A percentile compares a stretch with the other conserved stretches of the same genome.
phyloP scores from a whole-genome alignment of 2,329 filamentous ascomycete species.

The Penicillium corylophilum region DNA sequence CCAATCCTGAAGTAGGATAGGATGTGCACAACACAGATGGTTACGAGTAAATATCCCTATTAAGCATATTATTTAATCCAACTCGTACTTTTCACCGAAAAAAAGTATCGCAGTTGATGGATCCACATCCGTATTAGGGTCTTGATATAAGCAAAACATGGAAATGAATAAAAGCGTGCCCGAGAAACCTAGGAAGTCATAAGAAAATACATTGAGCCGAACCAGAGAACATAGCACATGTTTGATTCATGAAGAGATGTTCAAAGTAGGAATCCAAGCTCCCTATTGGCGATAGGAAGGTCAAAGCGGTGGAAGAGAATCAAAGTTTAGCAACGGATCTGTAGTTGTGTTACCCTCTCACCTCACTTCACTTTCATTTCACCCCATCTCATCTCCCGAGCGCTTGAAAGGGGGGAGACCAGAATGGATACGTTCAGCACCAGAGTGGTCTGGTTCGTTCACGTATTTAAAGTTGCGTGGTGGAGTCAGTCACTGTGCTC shows the following conservation, averaged over 20 bases:
- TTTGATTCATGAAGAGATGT: background rate
- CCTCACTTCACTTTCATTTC: background rate
- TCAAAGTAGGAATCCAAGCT: background rate
- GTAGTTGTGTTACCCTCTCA: background rate
- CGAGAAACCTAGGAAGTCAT: background rate
- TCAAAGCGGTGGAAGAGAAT: background rate
- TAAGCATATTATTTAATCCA: no score
- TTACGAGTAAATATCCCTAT: no score
- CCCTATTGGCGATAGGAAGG: background rate
- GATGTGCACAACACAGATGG: no score
- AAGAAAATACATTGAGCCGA: background rate
- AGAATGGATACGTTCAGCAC: background rate
- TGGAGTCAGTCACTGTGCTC: constrained; percentile 2
- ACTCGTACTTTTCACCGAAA: no score
- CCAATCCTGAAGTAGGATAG: no score
- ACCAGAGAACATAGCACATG: background rate
- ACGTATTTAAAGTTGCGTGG: constrained; percentile 5
- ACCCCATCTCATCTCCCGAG: background rate
- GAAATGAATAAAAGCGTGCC: background rate
- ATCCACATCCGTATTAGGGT: background rate
- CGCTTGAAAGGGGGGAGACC: background rate
- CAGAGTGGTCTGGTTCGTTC: background rate
- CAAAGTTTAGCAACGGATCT: background rate
- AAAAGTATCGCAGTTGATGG: background rate
- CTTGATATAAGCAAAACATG: background rate